phyloP scores from a whole-genome alignment of 2,329 filamentous ascomycete species.

The Zymoseptoria crescenta region DNA sequence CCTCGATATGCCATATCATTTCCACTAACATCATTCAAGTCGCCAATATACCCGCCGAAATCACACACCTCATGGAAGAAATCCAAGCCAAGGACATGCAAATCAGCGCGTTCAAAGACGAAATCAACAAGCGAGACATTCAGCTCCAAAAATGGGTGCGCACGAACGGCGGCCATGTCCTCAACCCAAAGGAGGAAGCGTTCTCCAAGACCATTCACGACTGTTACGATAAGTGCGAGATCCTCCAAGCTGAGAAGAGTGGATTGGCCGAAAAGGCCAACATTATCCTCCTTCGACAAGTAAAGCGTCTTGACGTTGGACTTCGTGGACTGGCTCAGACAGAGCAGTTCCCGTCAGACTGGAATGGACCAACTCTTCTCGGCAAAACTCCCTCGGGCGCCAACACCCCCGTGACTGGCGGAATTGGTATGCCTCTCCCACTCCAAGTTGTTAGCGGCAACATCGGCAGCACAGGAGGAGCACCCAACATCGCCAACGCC shows the following conservation, averaged over 20 bases:
- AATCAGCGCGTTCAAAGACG: slow-evolving; percentile 59
- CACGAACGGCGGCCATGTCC: slow-evolving; percentile 62
- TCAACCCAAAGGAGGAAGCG: slow-evolving; percentile 66
- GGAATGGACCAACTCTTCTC: slow-evolving; percentile 17
- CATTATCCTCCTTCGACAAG: slow-evolving; percentile 55
- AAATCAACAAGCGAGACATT: slow-evolving; percentile 63
- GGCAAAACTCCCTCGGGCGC: slow-evolving; percentile 46
- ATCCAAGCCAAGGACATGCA: slow-evolving; percentile 70
- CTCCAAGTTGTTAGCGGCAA: slow-evolving; percentile 51
- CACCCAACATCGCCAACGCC: slow-evolving; percentile 46
- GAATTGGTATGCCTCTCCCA: slow-evolving; percentile 40
- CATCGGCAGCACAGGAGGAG: slow-evolving; percentile 38
- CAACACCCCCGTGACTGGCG: slow-evolving; percentile 18
- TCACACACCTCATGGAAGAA: slow-evolving; percentile 76
- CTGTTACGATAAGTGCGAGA: slow-evolving; percentile 60
- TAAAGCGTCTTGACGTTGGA: slow-evolving; percentile 56
- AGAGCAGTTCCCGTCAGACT: slow-evolving; percentile 52
- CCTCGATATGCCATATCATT: not conserved
- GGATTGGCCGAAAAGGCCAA: slow-evolving; percentile 57
- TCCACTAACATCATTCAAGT: slow-evolving; percentile 34
- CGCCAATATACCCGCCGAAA: slow-evolving; percentile 73
- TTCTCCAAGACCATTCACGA: slow-evolving; percentile 59
- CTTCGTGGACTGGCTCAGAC: slow-evolving; percentile 52
- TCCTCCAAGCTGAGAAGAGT: slow-evolving; percentile 68
- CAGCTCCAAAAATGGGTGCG: slow-evolving; percentile 78